These are phyloP conservation scores for Coprinopsis strossmayeri DNA, from an alignment of 768 basidiomycete genomes.

Conservation along the genomic window DNA sequence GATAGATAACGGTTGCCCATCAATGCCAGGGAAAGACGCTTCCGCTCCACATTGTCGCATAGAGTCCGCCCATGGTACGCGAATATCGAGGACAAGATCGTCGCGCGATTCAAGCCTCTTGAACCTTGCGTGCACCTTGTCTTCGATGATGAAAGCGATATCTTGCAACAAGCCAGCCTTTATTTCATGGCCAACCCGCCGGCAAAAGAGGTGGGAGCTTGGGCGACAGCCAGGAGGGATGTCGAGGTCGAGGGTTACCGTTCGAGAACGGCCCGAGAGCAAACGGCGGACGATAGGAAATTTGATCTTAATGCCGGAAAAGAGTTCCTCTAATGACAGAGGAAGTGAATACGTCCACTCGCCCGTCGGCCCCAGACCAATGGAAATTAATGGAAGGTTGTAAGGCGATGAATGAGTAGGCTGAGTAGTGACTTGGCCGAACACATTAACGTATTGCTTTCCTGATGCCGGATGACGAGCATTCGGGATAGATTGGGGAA, in stretches of 20 bases:
- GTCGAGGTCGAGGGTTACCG: conserved; percentile 52
- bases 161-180: conserved; percentile 53
- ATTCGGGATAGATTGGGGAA: conserved; percentile 3
- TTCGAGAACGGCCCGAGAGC: conserved; percentile 40
- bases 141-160: conserved; percentile 59
- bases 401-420: conserved; percentile 20
- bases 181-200: conserved; percentile 62
- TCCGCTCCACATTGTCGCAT: conserved; percentile 41
- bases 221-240: conserved; percentile 56
- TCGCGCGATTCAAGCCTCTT: conserved; percentile 34
- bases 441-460: conserved; percentile 8
- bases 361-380: conserved; percentile 36
- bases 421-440: conserved; percentile 4
- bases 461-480: conserved; percentile 5
- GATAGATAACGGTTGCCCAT: conserved; percentile 47
- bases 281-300: conserved; percentile 57
- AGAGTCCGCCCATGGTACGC: conserved; percentile 49
- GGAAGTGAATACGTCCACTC: conserved; percentile 67
- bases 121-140: conserved; percentile 52
- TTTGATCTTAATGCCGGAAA: conserved; percentile 44
- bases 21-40: conserved; percentile 48
- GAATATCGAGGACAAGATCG: conserved; percentile 49
- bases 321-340: conserved; percentile 57
- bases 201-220: conserved; percentile 55
- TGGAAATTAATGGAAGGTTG: conserved; percentile 32